Conservation (phyloP, 805 yeast species). For the Saccharomycopsis olivae region DNA sequence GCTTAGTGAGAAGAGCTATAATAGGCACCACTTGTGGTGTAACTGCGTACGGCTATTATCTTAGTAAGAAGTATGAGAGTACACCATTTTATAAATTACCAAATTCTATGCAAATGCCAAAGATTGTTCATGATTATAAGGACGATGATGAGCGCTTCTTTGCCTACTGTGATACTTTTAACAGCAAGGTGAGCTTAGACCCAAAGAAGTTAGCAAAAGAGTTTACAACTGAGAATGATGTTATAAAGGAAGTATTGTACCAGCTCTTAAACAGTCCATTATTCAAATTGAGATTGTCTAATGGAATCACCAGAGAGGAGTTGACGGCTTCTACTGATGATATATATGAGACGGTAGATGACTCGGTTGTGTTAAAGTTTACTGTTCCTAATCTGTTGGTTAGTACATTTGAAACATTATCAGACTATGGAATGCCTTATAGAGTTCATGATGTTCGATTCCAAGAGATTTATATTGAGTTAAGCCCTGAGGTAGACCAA, state of each 20-base stretch:
- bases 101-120: constrained; percentile 9
- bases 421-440: constrained; percentile 16
- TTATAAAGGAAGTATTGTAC: constrained; percentile 2
- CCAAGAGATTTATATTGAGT: constrained; percentile 16
- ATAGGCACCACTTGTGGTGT: constrained; percentile 2
- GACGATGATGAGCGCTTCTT: constrained; percentile 8
- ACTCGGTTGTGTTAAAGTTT: constrained; percentile 8
- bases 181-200: constrained; percentile 5
- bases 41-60: constrained; percentile 16
- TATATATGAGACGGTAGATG: not conserved
- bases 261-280: constrained; percentile 2
- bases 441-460: constrained; percentile 7
- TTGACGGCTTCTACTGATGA: not conserved
- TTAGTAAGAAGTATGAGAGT: constrained; percentile 14
- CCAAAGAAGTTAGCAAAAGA: constrained; percentile 6
- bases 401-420: constrained; percentile 3
- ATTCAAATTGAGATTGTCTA: not conserved
- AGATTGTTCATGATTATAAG: constrained; percentile 8
- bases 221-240: constrained; percentile 1
- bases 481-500: constrained; percentile 16
- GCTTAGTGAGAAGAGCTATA: constrained; percentile 9
- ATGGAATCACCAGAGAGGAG: not conserved
- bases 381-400: not conserved
- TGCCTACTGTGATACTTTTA: constrained; percentile 17
- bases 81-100: constrained; percentile 17